Conservation (phyloP, 371 early-diverging fungal species). For the Apophysomyces variabilis region DNA sequence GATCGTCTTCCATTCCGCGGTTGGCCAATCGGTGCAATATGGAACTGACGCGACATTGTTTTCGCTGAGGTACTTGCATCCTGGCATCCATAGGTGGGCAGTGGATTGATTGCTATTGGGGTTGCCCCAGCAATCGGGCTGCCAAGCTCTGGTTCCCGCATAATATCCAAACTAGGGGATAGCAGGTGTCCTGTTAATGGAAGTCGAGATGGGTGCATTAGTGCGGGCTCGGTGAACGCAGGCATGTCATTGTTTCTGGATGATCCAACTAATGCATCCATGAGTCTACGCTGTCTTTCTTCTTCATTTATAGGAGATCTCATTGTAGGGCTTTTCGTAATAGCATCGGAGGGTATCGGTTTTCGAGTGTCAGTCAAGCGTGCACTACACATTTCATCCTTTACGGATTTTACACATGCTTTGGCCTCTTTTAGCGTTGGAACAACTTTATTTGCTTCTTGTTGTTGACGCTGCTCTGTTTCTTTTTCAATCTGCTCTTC, state of each 20-base stretch:
- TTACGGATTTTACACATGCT: slow-evolving; percentile 19
- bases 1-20: slow-evolving; percentile 12
- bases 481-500: slow-evolving; percentile 19
- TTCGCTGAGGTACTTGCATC: background rate
- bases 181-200: background rate
- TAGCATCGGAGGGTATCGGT: too few relatives aligned
- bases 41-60: background rate
- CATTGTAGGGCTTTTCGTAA: background rate
- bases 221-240: background rate
- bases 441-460: slow-evolving; percentile 32
- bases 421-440: slow-evolving; percentile 29
- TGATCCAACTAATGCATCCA: slow-evolving; percentile 19
- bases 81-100: background rate
- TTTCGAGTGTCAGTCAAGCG: background rate
- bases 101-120: background rate
- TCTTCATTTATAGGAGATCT: background rate
- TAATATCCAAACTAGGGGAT: background rate
- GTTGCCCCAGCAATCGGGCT: background rate
- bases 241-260: background rate
- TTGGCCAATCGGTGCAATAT: slow-evolving; percentile 16
- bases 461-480: slow-evolving; percentile 34
- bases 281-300: slow-evolving; percentile 16
- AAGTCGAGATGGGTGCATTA: background rate
- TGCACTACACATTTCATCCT: background rate
- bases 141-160: background rate